A percentile compares a stretch with the other conserved stretches of the same genome.
phyloP scores from a whole-genome alignment of 2,329 filamentous ascomycete genomes.

The Ophiostoma himal-ulmi region DNA sequence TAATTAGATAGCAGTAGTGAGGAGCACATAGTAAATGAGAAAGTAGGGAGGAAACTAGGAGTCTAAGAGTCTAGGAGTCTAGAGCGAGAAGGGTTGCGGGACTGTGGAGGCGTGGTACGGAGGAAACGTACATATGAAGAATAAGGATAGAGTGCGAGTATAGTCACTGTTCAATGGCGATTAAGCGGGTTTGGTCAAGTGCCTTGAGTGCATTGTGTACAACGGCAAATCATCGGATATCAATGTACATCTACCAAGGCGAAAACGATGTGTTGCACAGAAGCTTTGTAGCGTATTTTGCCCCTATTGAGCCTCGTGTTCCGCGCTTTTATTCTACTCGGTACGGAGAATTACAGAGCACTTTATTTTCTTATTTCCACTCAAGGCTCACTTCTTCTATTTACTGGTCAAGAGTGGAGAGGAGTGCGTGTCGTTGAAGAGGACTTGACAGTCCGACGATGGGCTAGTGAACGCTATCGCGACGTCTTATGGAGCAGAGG shows the following conservation, averaged over 20 bases:
- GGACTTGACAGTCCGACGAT: background rate
- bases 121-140: background rate
- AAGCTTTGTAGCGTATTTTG: background rate
- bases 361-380: slow-evolving; percentile 4
- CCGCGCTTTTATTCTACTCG: background rate
- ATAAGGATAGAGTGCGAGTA: background rate
- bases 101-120: background rate
- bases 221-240: slow-evolving; percentile 2
- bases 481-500: background rate
- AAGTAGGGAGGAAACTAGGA: background rate
- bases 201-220: background rate
- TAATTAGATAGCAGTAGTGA: background rate
- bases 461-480: background rate
- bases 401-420: background rate
- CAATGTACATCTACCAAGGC: background rate
- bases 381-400: background rate
- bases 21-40: background rate
- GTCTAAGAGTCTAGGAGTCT: background rate
- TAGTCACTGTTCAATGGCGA: background rate
- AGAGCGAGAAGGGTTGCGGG: background rate
- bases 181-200: too few species aligned
- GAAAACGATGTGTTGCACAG: background rate
- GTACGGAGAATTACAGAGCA: background rate
- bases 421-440: slow-evolving; percentile 10
- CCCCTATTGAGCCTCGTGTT: slow-evolving; percentile 1